These are phyloP conservation scores for Drosera capensis DNA, from an alignment of 148 eudicot species.

Conservation along the genomic window DNA sequence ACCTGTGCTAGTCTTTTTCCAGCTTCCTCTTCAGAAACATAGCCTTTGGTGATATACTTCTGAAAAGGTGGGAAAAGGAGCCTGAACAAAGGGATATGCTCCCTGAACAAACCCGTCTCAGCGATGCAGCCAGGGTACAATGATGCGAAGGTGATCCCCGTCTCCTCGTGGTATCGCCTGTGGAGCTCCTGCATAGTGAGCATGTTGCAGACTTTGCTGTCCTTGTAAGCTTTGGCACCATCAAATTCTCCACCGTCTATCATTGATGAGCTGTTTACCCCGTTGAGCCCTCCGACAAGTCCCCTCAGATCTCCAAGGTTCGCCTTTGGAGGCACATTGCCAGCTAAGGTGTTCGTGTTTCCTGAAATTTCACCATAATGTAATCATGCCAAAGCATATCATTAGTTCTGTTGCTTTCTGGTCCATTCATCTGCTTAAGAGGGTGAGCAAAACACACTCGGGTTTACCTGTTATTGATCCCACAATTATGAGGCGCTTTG, in stretches of 20 bases:
- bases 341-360: slow-evolving; percentile 86
- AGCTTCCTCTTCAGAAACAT: slow-evolving; percentile 83
- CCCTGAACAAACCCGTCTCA: slow-evolving; percentile 72
- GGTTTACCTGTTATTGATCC: slow-evolving; percentile 44
- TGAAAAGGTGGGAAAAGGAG: slow-evolving; percentile 85
- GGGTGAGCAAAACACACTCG: background rate
- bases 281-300: slow-evolving; percentile 59
- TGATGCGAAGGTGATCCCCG: slow-evolving; percentile 75
- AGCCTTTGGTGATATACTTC: slow-evolving; percentile 83
- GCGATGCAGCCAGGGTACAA: slow-evolving; percentile 97
- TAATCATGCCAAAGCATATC: too few species aligned
- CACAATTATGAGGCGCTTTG: slow-evolving; percentile 33
- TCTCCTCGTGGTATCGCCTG: slow-evolving; percentile 66
- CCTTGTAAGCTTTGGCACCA: slow-evolving; percentile 94
- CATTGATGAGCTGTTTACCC: slow-evolving; percentile 67
- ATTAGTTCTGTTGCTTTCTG: too few species aligned
- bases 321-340: slow-evolving; percentile 93
- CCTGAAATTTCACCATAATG: too few species aligned
- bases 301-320: slow-evolving; percentile 84
- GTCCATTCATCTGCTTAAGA: too few species aligned
- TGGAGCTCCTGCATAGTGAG: slow-evolving; percentile 92
- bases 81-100: slow-evolving; percentile 67
- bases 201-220: slow-evolving; percentile 98
- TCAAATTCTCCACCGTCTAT: slow-evolving; percentile 94
- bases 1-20: slow-evolving; percentile 92